Base-by-base conservation (phyloP, 768 basidiomycete genomes). In the Crassisporium funariophilum region DNA sequence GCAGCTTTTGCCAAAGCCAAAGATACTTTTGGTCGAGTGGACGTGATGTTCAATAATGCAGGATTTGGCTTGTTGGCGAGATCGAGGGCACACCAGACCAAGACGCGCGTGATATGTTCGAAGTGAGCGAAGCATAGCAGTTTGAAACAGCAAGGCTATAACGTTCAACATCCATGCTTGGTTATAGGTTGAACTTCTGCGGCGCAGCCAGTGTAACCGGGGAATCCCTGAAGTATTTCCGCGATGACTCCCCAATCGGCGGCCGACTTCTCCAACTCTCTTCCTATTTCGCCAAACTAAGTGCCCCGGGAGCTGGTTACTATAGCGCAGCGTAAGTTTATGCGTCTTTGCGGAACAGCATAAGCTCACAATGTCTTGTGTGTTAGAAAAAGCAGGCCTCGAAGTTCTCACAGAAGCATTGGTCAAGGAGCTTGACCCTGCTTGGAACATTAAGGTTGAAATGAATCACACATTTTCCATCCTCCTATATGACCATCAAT, bases 41-140 rank as follows among this genome's bases (percentile, higher is more conserved):
- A 78, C 41, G 57, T 77, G 39, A 75, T 77, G 4, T 67, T 72
- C 50, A 77, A 71, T 48, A 76, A 75, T 44, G 75, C 75, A 4
- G 75, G 69, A 1, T 48, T 49, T 35, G 55, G 49, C 7, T 64
- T 19, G 42, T 69, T 8, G 62, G 62, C 23, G 74, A 75, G 54
- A 60, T 66, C 22, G 76, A 77, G 52, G 66, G 60, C 11, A 63
- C 67, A 41, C 57, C 62, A 2, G 64, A 72, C 19, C 60, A 63
- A 3, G 57, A 52, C 4, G 73, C 63, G 7, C 63, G 69, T 20
- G 55, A 56, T 16, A n/a, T 70, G 41, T 76, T 77, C 33, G 76
- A 78, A 40, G 58, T 59, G 19, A n/a, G 52, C 42, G 15, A 13
- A 21, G 17, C 4, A 9, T 19, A 24, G n/a, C 33, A 34, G 61